phyloP scores from a whole-genome alignment of 148 eudicot species.

The Fagopyrum tataricum region DNA sequence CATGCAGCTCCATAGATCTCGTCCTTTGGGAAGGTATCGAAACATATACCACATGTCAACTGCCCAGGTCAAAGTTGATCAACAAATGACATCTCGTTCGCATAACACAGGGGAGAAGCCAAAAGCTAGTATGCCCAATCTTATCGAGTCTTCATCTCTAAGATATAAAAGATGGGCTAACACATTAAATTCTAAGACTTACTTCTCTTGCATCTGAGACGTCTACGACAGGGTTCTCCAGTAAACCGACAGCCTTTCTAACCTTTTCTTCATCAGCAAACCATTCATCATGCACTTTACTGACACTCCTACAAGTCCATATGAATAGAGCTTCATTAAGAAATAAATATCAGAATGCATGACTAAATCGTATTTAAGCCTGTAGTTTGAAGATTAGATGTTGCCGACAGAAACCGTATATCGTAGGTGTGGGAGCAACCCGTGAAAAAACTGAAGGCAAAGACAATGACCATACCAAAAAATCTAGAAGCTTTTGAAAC shows the following conservation, averaged over 20 bases:
- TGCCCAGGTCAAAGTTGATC: slow-evolving; percentile 20
- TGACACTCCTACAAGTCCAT: slow-evolving; percentile 57
- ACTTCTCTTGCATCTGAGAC: slow-evolving; percentile 51
- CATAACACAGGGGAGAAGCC: too few relatives aligned
- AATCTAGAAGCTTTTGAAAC: neutral
- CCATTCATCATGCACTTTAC: slow-evolving; percentile 88
- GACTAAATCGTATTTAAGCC: neutral
- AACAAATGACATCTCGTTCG: too few relatives aligned
- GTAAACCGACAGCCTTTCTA: slow-evolving; percentile 58
- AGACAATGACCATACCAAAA: neutral
- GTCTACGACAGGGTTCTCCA: slow-evolving; percentile 43
- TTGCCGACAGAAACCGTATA: too few relatives aligned
- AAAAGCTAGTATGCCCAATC: too few relatives aligned
- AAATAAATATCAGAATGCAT: neutral
- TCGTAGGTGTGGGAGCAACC: too few relatives aligned
- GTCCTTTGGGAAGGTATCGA: slow-evolving; percentile 48
- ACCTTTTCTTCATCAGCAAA: slow-evolving; percentile 84
- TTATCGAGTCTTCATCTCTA: neutral
- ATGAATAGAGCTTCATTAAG: slow-evolving; percentile 11
- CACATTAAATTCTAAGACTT: neutral
- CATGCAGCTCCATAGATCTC: slow-evolving; percentile 61
- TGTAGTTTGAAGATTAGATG: neutral
- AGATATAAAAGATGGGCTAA: neutral
- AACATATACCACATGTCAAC: slow-evolving; percentile 83
- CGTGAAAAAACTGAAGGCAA: too few relatives aligned